Evolutionary conservation across 2,329 filamentous ascomycete genomes (phyloP), one percentile per base, ranked within the genome.

Genomic region (Neofusicoccum cordaticola): DNA sequence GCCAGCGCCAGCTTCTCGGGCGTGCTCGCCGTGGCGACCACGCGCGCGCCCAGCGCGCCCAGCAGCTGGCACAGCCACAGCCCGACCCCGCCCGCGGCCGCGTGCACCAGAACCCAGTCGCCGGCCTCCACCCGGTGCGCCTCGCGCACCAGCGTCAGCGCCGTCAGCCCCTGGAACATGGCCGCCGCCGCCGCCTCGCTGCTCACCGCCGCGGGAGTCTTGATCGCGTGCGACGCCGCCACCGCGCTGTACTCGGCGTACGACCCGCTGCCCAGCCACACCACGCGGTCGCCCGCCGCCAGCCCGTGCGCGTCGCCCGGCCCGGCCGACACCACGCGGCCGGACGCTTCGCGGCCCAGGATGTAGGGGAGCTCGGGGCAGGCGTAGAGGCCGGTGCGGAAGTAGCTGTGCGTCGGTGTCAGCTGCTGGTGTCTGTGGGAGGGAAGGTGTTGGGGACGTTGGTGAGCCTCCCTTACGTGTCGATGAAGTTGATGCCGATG

Each of bases 401-500:
- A 96, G 80, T 97, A 96, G 44, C 84, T 87, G 67, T 39, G 35
- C 12, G 2, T 8, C 2, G 27, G 15, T 11, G 27, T 34, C 12
- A 11, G 12, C 2, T 19, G 56, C 51, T 34, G 27, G 22, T 22
- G 22, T 22, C 22, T 22, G 2, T 22, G 22, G 22, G 22, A 3
- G 19, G 22, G 31, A 3, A 45, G n/a, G n/a, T 19, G 58, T 35
- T 7, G 44, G 53, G 35, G 6, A 19, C 19, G 22, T 22, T 1
- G 22, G 22, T 22, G 3, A 3, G 22, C 22, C 22, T 22, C 22
- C 69, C 79, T 71, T 76, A 88, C 84, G 86, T 96, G 78, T 97
- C 93, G 72, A 97, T 96, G 79, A 86, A 97, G 79, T 97, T 97
- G 67, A 97, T 82, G 66, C 93, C 93, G 56, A 90, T 83, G 74